Evolutionary conservation across 768 basidiomycete species (phyloP).

Genomic region (Saitozyma podzolica): DNA sequence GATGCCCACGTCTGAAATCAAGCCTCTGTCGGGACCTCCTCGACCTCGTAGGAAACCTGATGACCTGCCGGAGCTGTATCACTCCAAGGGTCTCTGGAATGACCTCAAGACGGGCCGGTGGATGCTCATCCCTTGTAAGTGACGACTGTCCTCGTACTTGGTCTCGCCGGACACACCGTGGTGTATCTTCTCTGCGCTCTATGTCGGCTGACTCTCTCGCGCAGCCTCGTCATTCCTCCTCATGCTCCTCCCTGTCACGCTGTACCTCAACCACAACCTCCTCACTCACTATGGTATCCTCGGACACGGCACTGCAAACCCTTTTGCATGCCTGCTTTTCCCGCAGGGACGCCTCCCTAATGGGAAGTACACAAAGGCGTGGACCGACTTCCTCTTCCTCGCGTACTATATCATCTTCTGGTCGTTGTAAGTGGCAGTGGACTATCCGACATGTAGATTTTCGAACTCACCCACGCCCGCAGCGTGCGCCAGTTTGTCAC

Average conservation of each 20-base stretch:
- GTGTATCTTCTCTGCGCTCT: neutral
- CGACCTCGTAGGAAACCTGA: conserved; percentile 14
- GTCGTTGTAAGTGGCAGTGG: conserved; percentile 62
- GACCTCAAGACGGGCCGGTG: conserved; percentile 64
- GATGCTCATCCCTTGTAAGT: conserved; percentile 72
- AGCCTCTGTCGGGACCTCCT: conserved; percentile 18
- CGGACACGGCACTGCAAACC: conserved; percentile 60
- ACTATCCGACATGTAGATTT: neutral
- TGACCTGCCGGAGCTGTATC: conserved; percentile 34
- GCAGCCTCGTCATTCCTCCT: conserved; percentile 44
- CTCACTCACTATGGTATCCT: conserved; percentile 56
- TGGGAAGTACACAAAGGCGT: conserved; percentile 66
- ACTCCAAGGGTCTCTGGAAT: conserved; percentile 57
- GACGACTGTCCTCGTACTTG: neutral
- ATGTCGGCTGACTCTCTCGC: neutral
- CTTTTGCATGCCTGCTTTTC: conserved; percentile 70
- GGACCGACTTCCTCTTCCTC: conserved; percentile 73
- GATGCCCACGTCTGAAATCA: conserved; percentile 13
- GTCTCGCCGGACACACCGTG: neutral
- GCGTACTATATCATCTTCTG: conserved; percentile 82
- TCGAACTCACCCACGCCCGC: neutral
- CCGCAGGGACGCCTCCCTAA: conserved; percentile 51
- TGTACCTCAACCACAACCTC: conserved; percentile 40
- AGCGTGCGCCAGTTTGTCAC: conserved; percentile 71
- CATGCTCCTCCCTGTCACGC: conserved; percentile 32